Evolutionary conservation across 164 flowering plant genomes (phyloP).

Genomic region (Chimonanthus salicifolius): DNA sequence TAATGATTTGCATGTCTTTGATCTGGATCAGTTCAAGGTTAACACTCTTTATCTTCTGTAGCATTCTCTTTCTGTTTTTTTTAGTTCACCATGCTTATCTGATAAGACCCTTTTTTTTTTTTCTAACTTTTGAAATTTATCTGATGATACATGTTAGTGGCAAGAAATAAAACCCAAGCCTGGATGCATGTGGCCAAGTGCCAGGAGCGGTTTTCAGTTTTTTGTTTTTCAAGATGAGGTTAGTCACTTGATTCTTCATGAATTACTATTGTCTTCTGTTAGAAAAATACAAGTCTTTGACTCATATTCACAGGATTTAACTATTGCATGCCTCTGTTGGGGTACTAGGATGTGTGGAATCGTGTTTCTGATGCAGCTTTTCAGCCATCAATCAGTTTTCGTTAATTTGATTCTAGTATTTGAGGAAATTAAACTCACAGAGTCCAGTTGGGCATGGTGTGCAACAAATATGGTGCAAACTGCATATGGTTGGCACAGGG

Average conservation of each 20-base stretch:
- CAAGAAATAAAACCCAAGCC: conserved; percentile 92
- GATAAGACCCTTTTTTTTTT: background rate
- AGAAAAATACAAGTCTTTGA: background rate
- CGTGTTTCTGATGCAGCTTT: background rate
- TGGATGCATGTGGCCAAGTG: conserved; percentile 95
- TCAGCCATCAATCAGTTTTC: background rate
- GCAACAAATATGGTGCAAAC: too few species aligned
- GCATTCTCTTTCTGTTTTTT: too few species aligned
- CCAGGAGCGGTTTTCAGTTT: conserved; percentile 94
- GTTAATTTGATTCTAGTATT: background rate
- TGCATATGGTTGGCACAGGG: too few species aligned
- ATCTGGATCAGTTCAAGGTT: conserved; percentile 94
- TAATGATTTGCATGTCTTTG: conserved; percentile 86
- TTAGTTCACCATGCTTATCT: background rate
- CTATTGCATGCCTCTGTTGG: background rate
- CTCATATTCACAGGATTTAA: background rate
- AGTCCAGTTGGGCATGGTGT: too few species aligned
- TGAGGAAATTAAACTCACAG: too few species aligned
- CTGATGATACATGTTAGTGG: conserved; percentile 54
- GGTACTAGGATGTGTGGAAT: background rate
- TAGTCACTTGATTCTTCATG: conserved; percentile 12
- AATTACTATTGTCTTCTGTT: background rate
- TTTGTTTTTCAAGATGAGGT: conserved; percentile 95
- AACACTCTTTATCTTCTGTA: conserved; percentile 4
- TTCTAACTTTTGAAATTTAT: background rate